Percentiles rank a stretch among this genome's conserved stretches.
Evolutionary conservation across 345 rosid genomes (phyloP).

Genomic region (Barbarea vulgaris): DNA sequence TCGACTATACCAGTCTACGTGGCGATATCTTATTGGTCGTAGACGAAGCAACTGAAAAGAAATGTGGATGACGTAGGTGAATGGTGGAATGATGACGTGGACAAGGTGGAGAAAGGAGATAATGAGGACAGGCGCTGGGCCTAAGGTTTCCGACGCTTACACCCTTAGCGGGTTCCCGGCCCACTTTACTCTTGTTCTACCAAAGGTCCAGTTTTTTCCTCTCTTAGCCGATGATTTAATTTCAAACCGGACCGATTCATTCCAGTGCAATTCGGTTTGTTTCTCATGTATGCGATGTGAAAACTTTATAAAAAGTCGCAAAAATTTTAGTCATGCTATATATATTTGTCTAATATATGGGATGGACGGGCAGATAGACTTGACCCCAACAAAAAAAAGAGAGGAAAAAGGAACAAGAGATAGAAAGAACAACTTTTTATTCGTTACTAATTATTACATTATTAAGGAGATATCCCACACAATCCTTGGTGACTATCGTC

Average conservation of each 20-base stretch:
- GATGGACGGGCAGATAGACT: too few relatives aligned
- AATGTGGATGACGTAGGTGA: constrained; percentile 49
- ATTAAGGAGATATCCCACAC: too few relatives aligned
- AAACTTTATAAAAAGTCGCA: too few relatives aligned
- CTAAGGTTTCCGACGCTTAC: constrained; percentile 56
- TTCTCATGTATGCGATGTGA: too few relatives aligned
- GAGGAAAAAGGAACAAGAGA: too few relatives aligned
- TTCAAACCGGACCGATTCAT: neutral
- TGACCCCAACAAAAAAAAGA: too few relatives aligned
- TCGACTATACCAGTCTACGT: neutral
- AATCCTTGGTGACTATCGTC: too few relatives aligned
- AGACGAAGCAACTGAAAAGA: too few relatives aligned
- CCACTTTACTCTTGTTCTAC: constrained; percentile 66
- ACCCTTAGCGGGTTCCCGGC: constrained; percentile 74
- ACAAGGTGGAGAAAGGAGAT: constrained; percentile 51
- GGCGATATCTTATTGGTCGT: neutral
- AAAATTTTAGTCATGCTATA: too few relatives aligned
- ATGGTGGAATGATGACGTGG: constrained; percentile 68
- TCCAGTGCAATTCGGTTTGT: constrained; percentile 7
- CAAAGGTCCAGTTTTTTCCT: constrained; percentile 46
- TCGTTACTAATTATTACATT: too few relatives aligned
- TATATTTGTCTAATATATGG: too few relatives aligned
- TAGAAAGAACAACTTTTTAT: too few relatives aligned
- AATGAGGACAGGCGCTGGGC: constrained; percentile 51
- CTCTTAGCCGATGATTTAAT: neutral